Evolutionary conservation across 805 yeast species (phyloP).

Genomic region (Pichia cabralensis): DNA sequence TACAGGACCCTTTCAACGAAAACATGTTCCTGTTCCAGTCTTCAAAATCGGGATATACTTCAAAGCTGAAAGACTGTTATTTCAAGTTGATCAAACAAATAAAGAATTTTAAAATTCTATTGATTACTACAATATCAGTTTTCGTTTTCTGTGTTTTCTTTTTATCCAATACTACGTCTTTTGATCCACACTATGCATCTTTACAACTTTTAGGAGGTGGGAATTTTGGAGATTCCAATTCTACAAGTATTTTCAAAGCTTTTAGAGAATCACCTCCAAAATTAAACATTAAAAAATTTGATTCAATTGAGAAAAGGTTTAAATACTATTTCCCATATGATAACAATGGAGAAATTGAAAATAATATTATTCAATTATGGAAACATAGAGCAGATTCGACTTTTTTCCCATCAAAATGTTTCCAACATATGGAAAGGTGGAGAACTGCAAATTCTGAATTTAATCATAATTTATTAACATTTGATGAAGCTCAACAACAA

Average conservation of each 20-base stretch:
- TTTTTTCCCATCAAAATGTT: conserved; percentile 23
- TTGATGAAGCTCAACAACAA: conserved; percentile 22
- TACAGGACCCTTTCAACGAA: no score
- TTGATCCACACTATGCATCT: no score
- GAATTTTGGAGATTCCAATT: no score
- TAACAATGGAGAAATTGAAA: conserved; percentile 16
- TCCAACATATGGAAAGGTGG: conserved; percentile 26
- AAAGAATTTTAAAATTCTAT: conserved; percentile 1
- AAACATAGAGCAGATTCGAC: conserved; percentile 17
- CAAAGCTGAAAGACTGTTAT: background rate
- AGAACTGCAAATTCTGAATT: conserved; percentile 22
- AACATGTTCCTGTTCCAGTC: no score
- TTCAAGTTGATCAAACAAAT: background rate
- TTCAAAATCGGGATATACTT: no score
- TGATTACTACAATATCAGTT: background rate
- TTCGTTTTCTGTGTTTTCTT: conserved; percentile 2
- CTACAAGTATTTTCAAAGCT: conserved; percentile 1
- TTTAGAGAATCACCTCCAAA: conserved; percentile 14
- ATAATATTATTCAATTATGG: conserved; percentile 25
- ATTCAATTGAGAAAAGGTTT: conserved; percentile 20
- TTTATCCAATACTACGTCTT: no score
- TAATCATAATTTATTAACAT: conserved; percentile 22
- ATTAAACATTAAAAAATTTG: conserved; percentile 15
- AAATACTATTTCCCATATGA: conserved; percentile 19
- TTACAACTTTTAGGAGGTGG: no score